Evolutionary conservation across 768 basidiomycete species (phyloP).

Genomic region (Phlegmacium glaucopus): DNA sequence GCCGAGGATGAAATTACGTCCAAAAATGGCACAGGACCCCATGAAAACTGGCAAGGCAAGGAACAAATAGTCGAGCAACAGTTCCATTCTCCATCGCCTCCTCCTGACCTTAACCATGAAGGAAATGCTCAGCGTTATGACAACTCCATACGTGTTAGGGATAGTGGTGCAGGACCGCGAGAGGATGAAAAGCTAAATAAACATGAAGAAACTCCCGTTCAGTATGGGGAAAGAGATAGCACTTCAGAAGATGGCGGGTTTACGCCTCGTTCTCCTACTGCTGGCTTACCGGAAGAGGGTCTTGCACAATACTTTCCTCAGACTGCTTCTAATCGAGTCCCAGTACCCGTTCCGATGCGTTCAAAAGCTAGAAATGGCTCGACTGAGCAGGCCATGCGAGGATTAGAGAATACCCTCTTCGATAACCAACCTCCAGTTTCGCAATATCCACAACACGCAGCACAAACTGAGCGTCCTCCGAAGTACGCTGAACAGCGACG

Average conservation of each 20-base stretch:
- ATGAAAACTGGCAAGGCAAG: conserved; percentile 30
- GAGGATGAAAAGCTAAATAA: conserved; percentile 35
- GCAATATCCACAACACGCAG: conserved; percentile 10
- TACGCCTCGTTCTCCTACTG: conserved; percentile 68
- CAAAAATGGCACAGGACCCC: conserved; percentile 28
- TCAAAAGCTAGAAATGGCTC: conserved; percentile 53
- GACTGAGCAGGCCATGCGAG: conserved; percentile 58
- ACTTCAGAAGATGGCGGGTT: conserved; percentile 52
- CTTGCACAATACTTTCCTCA: conserved; percentile 23
- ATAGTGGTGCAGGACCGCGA: conserved; percentile 30
- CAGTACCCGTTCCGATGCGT: conserved; percentile 30
- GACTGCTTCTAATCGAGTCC: conserved; percentile 17
- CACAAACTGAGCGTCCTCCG: conserved; percentile 17
- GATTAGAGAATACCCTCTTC: conserved; percentile 56
- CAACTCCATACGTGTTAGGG: conserved; percentile 27
- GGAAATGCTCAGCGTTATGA: conserved; percentile 25
- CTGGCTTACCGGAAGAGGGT: conserved; percentile 47
- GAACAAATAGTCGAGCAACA: conserved; percentile 32
- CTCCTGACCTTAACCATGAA: conserved; percentile 52
- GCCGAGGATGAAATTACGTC: conserved; percentile 55
- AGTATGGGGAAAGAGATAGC: conserved; percentile 34
- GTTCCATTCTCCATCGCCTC: conserved; percentile 46
- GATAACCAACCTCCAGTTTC: conserved; percentile 28
- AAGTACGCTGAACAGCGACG: conserved; percentile 17
- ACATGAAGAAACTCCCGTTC: conserved; percentile 21